These are phyloP conservation scores for Cercospora zeae-maydis DNA, from an alignment of 2,329 filamentous ascomycete species.

Conservation along the genomic window DNA sequence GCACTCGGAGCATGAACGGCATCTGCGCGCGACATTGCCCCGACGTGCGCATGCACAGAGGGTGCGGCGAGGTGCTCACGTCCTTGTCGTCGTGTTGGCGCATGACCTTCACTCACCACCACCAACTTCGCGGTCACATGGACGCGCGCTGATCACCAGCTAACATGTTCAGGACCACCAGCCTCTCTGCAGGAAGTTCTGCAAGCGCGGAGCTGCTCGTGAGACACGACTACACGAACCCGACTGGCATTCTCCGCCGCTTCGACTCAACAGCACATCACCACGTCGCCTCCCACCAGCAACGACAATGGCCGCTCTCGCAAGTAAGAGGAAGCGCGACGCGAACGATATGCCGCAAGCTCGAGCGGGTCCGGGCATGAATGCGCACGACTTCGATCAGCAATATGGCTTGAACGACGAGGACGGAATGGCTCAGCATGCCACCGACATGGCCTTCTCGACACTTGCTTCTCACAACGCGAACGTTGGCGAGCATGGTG, in stretches of 20 bases:
- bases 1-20: background rate
- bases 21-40: background rate
- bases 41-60: background rate
- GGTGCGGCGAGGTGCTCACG: background rate
- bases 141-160: conserved; percentile 14
- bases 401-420: conserved; percentile 35
- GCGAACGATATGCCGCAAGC: conserved; percentile 42
- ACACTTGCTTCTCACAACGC: conserved; percentile 34
- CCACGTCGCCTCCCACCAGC: background rate
- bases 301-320: conserved; percentile 27
- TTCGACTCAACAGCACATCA: background rate
- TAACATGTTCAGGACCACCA: conserved; percentile 10
- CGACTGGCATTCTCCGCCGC: background rate
- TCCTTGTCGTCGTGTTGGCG: background rate
- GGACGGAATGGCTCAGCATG: conserved; percentile 38
- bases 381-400: conserved; percentile 30
- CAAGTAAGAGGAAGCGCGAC: conserved; percentile 48
- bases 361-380: conserved; percentile 36
- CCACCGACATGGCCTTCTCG: conserved; percentile 45
- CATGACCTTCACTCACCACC: conserved; percentile 1
- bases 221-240: conserved; percentile 2
- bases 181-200: background rate
- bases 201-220: background rate
- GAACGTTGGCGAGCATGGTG: conserved; percentile 14
- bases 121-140: conserved; percentile 9